These are phyloP conservation scores for Boletus sp. DNA, from an alignment of 768 basidiomycete genomes.

Conservation along the genomic window DNA sequence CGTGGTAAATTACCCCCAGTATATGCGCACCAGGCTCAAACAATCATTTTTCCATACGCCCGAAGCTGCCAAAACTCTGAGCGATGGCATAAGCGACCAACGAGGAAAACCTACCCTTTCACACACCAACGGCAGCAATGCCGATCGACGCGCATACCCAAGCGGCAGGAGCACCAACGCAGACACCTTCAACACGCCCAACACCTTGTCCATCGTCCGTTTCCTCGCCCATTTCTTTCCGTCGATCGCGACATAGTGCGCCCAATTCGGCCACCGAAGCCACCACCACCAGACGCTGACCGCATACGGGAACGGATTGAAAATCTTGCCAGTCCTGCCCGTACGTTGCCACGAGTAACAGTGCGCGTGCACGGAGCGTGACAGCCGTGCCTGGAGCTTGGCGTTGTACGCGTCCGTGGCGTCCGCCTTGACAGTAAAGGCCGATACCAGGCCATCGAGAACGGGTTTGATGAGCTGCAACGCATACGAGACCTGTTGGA, in stretches of 20 bases:
- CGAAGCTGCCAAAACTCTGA: slow-evolving; percentile 5
- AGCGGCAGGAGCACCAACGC: slow-evolving; percentile 3
- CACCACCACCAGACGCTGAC: slow-evolving; percentile 34
- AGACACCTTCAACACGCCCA: slow-evolving; percentile 1
- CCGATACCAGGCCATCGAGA: slow-evolving; percentile 19
- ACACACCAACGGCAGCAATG: slow-evolving; percentile 1
- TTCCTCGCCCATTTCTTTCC: slow-evolving; percentile 37
- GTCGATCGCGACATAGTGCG: slow-evolving; percentile 35
- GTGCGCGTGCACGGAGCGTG: slow-evolving; percentile 22
- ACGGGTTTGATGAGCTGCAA: slow-evolving; percentile 32
- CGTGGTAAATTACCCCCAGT: too few relatives aligned
- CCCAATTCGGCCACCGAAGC: slow-evolving; percentile 36
- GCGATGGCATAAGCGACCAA: neutral
- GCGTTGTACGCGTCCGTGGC: slow-evolving; percentile 30
- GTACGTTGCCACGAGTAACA: slow-evolving; percentile 44
- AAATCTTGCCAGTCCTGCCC: slow-evolving; percentile 36
- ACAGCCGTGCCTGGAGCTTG: slow-evolving; percentile 16
- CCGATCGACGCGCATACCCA: slow-evolving; percentile 6
- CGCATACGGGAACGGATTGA: slow-evolving; percentile 41
- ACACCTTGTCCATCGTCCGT: slow-evolving; percentile 1
- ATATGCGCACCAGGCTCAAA: neutral
- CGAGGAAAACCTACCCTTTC: neutral
- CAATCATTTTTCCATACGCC: neutral
- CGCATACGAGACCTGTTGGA: slow-evolving; percentile 26
- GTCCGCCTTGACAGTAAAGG: slow-evolving; percentile 23